Percentiles rank a stretch among this genome's conserved stretches.
These are phyloP conservation scores for Chondrus crispus DNA, from an alignment of 23 red algal genomes.

Conservation along the genomic window DNA sequence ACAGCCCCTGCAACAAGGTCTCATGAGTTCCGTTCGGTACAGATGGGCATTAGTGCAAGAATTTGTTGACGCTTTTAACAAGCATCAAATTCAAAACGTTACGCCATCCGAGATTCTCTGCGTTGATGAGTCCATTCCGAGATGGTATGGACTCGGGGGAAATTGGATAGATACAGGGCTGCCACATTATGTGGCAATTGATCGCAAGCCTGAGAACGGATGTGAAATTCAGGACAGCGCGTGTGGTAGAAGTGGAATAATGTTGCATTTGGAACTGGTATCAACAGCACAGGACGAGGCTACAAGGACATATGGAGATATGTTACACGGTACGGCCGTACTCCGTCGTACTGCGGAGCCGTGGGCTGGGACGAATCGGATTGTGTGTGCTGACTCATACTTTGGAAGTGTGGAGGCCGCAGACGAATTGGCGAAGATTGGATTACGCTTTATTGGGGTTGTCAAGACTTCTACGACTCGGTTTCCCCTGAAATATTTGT, in stretches of 20 bases:
- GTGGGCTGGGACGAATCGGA: background rate
- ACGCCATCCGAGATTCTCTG: no score
- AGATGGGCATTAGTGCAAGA: no score
- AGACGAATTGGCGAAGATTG: background rate
- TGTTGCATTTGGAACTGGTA: background rate
- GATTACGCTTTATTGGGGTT: conserved; percentile 13
- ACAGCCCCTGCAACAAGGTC: no score
- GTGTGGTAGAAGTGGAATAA: conserved; percentile 29
- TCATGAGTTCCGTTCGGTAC: no score
- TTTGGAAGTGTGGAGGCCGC: background rate
- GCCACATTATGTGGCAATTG: background rate
- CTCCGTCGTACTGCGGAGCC: background rate
- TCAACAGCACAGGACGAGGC: background rate
- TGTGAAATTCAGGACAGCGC: background rate
- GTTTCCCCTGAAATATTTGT: background rate
- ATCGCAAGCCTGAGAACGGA: conserved; percentile 23
- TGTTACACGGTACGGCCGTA: background rate
- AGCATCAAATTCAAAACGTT: no score
- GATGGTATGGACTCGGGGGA: no score
- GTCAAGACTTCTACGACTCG: background rate
- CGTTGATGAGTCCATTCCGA: no score
- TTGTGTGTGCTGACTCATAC: conserved; percentile 4
- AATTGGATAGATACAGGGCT: no score
- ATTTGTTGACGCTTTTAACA: no score
- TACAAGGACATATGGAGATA: background rate